phyloP scores from a whole-genome alignment of 2,329 filamentous ascomycete species.

The Fusarium veterinarium region DNA sequence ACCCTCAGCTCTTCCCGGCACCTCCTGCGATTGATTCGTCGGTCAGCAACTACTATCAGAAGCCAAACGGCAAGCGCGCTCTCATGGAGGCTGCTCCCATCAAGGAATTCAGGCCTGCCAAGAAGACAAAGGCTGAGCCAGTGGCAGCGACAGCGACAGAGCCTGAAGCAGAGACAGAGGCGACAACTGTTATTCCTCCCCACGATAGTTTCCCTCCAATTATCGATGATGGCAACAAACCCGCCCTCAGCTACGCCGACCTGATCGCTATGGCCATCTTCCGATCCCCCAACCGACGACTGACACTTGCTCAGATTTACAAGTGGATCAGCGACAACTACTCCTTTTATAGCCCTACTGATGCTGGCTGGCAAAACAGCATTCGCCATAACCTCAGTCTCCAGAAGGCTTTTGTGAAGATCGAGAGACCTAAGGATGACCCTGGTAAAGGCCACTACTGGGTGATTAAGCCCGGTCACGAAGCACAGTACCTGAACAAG shows the following conservation, averaged over 20 bases:
- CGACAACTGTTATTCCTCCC: slow-evolving; percentile 63
- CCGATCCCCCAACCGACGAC: slow-evolving; percentile 81
- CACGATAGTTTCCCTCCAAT: slow-evolving; percentile 84
- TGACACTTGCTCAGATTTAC: slow-evolving; percentile 96
- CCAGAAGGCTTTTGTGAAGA: slow-evolving; percentile 96
- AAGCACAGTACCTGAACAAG: slow-evolving; percentile 89
- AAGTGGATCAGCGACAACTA: slow-evolving; percentile 99
- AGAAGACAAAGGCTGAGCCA: slow-evolving; percentile 74
- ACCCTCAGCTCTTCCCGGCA: slow-evolving; percentile 62
- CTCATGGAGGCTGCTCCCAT: slow-evolving; percentile 80
- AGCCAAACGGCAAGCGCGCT: slow-evolving; percentile 67
- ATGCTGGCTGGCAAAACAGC: slow-evolving; percentile 98
- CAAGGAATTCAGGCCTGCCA: slow-evolving; percentile 73
- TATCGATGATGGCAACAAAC: slow-evolving; percentile 88
- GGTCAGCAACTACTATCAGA: slow-evolving; percentile 65
- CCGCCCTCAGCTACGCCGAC: slow-evolving; percentile 91
- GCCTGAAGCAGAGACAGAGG: slow-evolving; percentile 3
- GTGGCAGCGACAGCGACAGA: not conserved
- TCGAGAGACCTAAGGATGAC: slow-evolving; percentile 95
- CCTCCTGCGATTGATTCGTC: slow-evolving; percentile 61
- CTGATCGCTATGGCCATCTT: slow-evolving; percentile 98
- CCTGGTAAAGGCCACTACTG: slow-evolving; percentile 98
- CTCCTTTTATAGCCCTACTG: slow-evolving; percentile 84
- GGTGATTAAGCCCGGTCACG: slow-evolving; percentile 90
- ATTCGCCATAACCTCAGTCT: slow-evolving; percentile 97